phyloP scores from a whole-genome alignment of 2,329 filamentous ascomycete species.

The Fusarium sp. region DNA sequence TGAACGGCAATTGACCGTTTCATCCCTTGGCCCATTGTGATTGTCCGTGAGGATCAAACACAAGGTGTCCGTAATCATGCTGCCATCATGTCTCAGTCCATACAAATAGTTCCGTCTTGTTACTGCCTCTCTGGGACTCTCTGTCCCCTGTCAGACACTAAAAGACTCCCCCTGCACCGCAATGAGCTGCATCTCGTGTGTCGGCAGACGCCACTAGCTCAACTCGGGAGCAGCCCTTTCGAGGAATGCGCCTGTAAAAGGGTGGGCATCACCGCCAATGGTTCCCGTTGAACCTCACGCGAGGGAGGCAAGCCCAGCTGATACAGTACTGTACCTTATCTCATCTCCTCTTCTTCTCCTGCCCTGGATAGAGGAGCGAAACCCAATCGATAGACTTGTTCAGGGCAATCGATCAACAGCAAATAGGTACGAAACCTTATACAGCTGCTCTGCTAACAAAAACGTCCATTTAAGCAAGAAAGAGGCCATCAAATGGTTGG shows the following conservation, averaged over 20 bases:
- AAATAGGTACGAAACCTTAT: slow-evolving; percentile 7
- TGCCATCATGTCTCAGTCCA: slow-evolving; percentile 34
- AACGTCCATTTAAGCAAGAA: slow-evolving; percentile 2
- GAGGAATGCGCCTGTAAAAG: slow-evolving; percentile 38
- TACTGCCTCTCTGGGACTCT: background rate
- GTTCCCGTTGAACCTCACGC: slow-evolving; percentile 9
- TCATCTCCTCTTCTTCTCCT: background rate
- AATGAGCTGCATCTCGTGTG: slow-evolving; percentile 16
- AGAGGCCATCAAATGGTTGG: slow-evolving; percentile 20
- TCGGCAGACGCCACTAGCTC: slow-evolving; percentile 42
- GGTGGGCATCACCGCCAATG: slow-evolving; percentile 23
- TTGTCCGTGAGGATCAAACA: slow-evolving; percentile 23
- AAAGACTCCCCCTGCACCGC: slow-evolving; percentile 34
- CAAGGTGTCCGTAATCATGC: slow-evolving; percentile 1
- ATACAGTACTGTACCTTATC: background rate
- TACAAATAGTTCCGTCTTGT: slow-evolving; percentile 14
- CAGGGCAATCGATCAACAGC: slow-evolving; percentile 2
- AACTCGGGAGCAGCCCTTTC: slow-evolving; percentile 44
- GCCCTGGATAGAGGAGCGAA: slow-evolving; percentile 7
- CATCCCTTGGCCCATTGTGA: slow-evolving; percentile 16
- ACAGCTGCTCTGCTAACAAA: background rate
- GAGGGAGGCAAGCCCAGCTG: slow-evolving; percentile 13
- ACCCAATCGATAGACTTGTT: slow-evolving; percentile 13
- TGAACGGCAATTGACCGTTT: slow-evolving; percentile 27
- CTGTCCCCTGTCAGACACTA: slow-evolving; percentile 6